These are phyloP conservation scores for Sanguinoderma infundibulare DNA, from an alignment of 1,284 basidiomycete genomes.

Conservation along the genomic window DNA sequence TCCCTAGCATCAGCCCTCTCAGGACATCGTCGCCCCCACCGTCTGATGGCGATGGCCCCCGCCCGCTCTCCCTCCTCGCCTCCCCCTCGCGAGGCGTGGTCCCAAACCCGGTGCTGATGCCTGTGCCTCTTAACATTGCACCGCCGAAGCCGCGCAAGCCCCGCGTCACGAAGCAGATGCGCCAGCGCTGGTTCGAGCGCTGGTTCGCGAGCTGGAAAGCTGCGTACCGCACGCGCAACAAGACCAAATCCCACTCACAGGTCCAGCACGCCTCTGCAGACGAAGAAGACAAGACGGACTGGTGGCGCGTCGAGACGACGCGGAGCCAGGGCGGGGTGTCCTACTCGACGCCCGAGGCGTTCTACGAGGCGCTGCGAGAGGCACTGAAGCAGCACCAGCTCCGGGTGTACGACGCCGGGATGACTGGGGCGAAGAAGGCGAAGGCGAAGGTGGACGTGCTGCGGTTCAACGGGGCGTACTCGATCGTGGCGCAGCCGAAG, in stretches of 20 bases:
- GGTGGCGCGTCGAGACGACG: not conserved
- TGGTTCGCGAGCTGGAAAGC: constrained; percentile 14
- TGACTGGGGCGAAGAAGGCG: not conserved
- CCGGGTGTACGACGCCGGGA: not conserved
- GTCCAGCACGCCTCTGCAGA: no score
- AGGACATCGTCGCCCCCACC: no score
- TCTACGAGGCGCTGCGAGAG: constrained; percentile 7
- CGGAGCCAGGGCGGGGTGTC: constrained; percentile 7
- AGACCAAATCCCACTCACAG: no score
- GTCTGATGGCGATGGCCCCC: no score
- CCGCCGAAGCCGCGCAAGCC: not conserved
- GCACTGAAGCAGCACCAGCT: not conserved
- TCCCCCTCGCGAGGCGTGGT: no score
- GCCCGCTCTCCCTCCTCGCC: no score
- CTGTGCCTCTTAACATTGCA: no score
- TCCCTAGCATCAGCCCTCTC: no score
- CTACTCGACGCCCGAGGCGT: constrained; percentile 15
- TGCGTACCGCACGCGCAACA: not conserved
- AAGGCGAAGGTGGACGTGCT: constrained; percentile 1
- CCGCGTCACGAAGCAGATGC: constrained; percentile 10
- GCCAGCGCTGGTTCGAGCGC: constrained; percentile 9
- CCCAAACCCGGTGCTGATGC: no score
- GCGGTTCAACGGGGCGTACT: constrained; percentile 16
- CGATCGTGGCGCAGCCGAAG: constrained; percentile 21
- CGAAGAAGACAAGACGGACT: constrained; percentile 3